Evolutionary conservation across 106 monocot species (phyloP).

Genomic region (Ottelia alismoides): DNA sequence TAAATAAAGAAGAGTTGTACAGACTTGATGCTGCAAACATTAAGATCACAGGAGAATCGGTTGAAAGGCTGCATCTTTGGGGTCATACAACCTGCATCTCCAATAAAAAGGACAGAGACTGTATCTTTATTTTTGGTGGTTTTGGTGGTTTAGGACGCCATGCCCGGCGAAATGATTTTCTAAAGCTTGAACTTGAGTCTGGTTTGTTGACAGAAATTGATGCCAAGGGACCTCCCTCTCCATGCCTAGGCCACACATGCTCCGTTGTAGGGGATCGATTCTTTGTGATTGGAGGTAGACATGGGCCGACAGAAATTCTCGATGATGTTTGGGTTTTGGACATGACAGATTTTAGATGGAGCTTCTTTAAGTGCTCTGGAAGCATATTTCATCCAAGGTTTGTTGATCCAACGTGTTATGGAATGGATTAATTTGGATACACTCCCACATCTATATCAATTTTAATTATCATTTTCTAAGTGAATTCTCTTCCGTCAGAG

Average conservation of each 20-base stretch:
- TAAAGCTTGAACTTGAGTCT: conserved; percentile 44
- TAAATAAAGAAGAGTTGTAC: too few relatives aligned
- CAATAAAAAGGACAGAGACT: conserved; percentile 5
- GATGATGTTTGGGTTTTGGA: conserved; percentile 81
- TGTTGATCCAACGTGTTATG: too few relatives aligned
- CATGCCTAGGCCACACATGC: conserved; percentile 75
- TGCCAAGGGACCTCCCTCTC: conserved; percentile 31
- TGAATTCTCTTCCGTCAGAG: too few relatives aligned
- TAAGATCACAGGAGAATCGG: conserved; percentile 49
- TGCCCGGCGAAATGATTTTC: conserved; percentile 56
- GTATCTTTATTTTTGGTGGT: conserved; percentile 83
- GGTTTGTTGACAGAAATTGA: conserved; percentile 41
- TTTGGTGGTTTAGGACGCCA: conserved; percentile 89
- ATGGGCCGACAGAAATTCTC: conserved; percentile 60
- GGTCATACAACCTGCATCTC: conserved; percentile 63
- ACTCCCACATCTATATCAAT: too few relatives aligned
- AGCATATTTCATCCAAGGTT: conserved; percentile 57
- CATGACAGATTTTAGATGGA: conserved; percentile 43
- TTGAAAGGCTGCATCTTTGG: conserved; percentile 83
- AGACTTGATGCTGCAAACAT: too few relatives aligned
- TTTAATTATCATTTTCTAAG: not conserved
- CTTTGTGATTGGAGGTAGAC: conserved; percentile 85
- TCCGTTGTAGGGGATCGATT: conserved; percentile 32
- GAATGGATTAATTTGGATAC: too few relatives aligned
- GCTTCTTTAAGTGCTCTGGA: conserved; percentile 45